Conservation (phyloP, 2,329 filamentous ascomycete genomes). For the Alternaria panax region DNA sequence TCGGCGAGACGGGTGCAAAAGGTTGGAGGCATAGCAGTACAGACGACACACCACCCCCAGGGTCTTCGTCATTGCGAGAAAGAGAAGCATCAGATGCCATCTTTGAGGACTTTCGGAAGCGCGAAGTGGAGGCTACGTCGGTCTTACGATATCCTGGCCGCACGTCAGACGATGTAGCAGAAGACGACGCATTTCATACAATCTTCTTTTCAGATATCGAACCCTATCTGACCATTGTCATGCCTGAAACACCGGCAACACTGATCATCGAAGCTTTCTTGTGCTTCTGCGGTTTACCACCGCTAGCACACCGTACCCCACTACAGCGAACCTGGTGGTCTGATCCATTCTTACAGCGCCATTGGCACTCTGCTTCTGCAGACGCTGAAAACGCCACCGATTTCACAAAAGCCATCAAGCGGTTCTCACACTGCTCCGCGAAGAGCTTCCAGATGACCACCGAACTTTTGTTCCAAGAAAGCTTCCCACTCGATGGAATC, state of each 20-base stretch:
- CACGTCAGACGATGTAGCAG: constrained; percentile 74
- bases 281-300: constrained; percentile 58
- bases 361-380: constrained; percentile 13
- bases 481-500: constrained; percentile 23
- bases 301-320: constrained; percentile 46
- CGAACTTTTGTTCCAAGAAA: constrained; percentile 34
- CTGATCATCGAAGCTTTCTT: constrained; percentile 72
- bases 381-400: constrained; percentile 16
- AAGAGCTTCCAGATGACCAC: constrained; percentile 31
- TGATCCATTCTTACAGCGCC: constrained; percentile 64
- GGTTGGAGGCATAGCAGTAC: constrained; percentile 70
- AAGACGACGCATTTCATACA: constrained; percentile 83
- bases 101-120: constrained; percentile 40
- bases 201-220: constrained; percentile 81
- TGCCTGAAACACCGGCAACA: constrained; percentile 48
- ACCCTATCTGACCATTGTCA: constrained; percentile 62
- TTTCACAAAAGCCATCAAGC: constrained; percentile 11
- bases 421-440: constrained; percentile 21
- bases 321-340: constrained; percentile 50
- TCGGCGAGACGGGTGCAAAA: constrained; percentile 75
- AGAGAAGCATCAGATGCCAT: constrained; percentile 16
- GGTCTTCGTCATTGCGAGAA: constrained; percentile 6
- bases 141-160: constrained; percentile 70
- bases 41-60: constrained; percentile 21
- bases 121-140: constrained; percentile 62